Conservation (phyloP, 179 eudicot species). For the Actinidia polygama region DNA sequence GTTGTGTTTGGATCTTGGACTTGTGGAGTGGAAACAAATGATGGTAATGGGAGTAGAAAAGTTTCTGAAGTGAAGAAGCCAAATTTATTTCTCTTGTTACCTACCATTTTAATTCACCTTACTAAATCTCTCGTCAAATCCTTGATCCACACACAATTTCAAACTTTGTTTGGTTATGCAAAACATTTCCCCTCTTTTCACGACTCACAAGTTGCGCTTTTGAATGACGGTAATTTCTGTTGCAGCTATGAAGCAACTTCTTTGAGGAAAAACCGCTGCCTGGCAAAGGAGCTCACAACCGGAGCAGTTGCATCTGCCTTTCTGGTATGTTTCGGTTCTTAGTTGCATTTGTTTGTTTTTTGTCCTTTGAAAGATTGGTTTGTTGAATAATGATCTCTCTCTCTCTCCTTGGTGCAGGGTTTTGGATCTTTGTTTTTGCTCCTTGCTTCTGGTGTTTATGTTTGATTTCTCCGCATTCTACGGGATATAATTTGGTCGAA, state of each 20-base stretch:
- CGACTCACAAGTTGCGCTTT: neutral
- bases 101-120: no score
- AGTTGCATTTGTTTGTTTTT: neutral
- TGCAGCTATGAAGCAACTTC: constrained; percentile 95
- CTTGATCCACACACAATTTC: no score
- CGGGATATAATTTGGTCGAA: neutral
- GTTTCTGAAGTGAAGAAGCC: no score
- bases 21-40: no score
- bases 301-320: constrained; percentile 89
- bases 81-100: no score
- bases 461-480: constrained; percentile 38
- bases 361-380: neutral
- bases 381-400: neutral
- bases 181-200: neutral
- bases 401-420: constrained; percentile 60
- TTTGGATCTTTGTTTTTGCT: constrained; percentile 97
- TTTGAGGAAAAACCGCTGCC: constrained; percentile 76
- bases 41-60: no score
- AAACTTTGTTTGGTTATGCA: neutral
- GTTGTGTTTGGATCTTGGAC: no score
- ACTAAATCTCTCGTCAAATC: no score
- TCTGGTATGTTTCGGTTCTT: constrained; percentile 50
- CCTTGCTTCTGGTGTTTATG: constrained; percentile 89
- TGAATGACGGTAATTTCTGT: neutral
- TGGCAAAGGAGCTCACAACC: constrained; percentile 75